A percentile compares a stretch with the other conserved stretches of the same genome.
Conservation (phyloP, 305 asterid species). For the Coffea humblotiana region DNA sequence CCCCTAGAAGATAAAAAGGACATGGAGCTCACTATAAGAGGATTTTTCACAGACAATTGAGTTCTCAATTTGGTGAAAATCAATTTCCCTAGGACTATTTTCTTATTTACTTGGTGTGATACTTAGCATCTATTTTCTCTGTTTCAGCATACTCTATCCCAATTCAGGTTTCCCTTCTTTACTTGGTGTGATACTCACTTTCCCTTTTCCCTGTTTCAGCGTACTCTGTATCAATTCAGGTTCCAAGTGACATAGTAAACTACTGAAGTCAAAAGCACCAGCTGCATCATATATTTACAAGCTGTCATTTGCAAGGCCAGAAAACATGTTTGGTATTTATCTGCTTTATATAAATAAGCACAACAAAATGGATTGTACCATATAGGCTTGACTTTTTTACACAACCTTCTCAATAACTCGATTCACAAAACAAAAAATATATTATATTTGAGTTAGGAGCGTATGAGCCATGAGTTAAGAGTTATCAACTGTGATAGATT, state of each 20-base stretch:
- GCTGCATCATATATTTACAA: no score
- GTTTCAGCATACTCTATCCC: not conserved
- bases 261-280: not conserved
- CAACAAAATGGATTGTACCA: not conserved
- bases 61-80: not conserved
- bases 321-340: no score
- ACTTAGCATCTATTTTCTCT: no score
- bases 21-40: not conserved
- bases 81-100: no score
- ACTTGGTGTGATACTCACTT: no score
- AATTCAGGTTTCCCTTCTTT: not conserved
- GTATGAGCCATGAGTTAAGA: no score
- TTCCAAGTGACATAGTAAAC: not conserved
- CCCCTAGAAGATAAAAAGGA: not conserved
- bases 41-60: not conserved
- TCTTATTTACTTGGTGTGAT: no score
- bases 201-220: not conserved
- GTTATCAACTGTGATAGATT: not conserved
- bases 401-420: not conserved
- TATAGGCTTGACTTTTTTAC: not conserved
- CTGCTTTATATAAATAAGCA: not conserved
- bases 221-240: not conserved
- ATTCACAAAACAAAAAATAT: no score
- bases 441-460: no score
- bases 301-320: no score